A percentile compares a stretch with the other conserved stretches of the same genome.
These are phyloP conservation scores for Aspergillus arachidicola DNA, from an alignment of 2,329 filamentous ascomycete species.

Conservation along the genomic window DNA sequence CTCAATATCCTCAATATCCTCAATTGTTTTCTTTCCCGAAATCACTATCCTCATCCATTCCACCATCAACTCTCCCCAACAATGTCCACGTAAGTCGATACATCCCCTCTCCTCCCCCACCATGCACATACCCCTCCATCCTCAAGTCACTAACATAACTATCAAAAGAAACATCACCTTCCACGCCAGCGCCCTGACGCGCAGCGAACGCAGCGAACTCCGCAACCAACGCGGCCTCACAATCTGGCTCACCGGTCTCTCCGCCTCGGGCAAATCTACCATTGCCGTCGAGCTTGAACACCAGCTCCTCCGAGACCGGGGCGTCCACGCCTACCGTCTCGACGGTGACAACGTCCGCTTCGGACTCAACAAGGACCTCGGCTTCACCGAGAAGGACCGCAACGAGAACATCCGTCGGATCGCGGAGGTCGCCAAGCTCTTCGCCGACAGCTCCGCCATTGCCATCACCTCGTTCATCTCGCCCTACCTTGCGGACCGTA, in stretches of 20 bases:
- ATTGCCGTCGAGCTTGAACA: constrained; percentile 96
- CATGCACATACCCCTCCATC: constrained; percentile 5
- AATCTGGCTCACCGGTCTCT: constrained; percentile 97
- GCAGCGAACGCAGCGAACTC: constrained; percentile 42
- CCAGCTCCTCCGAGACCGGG: constrained; percentile 76
- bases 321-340: constrained; percentile 82
- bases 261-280: constrained; percentile 94
- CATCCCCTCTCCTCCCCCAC: constrained; percentile 1
- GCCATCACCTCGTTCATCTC: constrained; percentile 97
- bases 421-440: constrained; percentile 94
- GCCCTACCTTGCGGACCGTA: constrained; percentile 84
- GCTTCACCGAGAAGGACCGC: constrained; percentile 88
- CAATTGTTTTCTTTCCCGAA: neutral
- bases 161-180: constrained; percentile 49
- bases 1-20: neutral
- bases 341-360: constrained; percentile 99
- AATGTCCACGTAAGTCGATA: constrained; percentile 41
- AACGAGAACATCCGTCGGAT: constrained; percentile 98
- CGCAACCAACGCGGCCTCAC: constrained; percentile 89
- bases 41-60: neutral
- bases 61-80: constrained; percentile 12
- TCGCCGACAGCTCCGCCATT: constrained; percentile 84
- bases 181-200: constrained; percentile 47
- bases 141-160: neutral
- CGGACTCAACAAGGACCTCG: constrained; percentile 95